Evolutionary conservation across 805 yeast species (phyloP), one percentile per base, ranked within the genome.

Genomic region (Zygosaccharomyces gambellarensis): DNA sequence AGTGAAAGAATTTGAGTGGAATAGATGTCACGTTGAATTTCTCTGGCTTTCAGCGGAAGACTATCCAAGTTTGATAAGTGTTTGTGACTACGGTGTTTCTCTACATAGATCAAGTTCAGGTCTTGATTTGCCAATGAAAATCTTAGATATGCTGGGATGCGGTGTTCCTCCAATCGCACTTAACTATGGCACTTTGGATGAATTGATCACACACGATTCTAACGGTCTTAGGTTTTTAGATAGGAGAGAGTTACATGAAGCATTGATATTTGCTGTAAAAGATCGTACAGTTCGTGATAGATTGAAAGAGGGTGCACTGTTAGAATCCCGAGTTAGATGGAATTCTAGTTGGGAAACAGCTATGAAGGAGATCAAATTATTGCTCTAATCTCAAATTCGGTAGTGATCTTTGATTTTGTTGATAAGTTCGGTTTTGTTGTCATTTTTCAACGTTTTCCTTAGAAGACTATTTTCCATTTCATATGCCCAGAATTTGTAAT

Each of bases 81-180:
- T 81, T 3, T 92, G 96, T 3, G 97, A 94, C 62, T 63, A 90
- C 31, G 98, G 97, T 1, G 76, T 94, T 1, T 92, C 98, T 0
- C 71, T 94, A 53, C 99, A 94, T 67, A 79, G 83, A 3, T 90
- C 98, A 0, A 85, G 95, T 40, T 86, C 96, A 41, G 99, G 99
- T 0, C 75, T 87, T 49, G 99, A 94, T 62, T 74, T 94, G 50
- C 99, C 99, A 0, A 94, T 94, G 99, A 94, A 94, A 67, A 87
- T 94, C 31, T 84, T 92, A 5, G 99, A 94, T 62, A 82, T 92
- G 78, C 90, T 92, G 72, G 99, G 99, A 0, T 87, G 94, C 55
- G 98, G 98, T 0, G 71, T 94, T 10, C 99, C 99, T 1, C 97
- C 90, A 0, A 72, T 90, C 2, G 80, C 96, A 0, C 72, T 90